These are phyloP conservation scores for Oryza nivara DNA, from an alignment of 176 grass and related monocot genomes.

Conservation along the genomic window DNA sequence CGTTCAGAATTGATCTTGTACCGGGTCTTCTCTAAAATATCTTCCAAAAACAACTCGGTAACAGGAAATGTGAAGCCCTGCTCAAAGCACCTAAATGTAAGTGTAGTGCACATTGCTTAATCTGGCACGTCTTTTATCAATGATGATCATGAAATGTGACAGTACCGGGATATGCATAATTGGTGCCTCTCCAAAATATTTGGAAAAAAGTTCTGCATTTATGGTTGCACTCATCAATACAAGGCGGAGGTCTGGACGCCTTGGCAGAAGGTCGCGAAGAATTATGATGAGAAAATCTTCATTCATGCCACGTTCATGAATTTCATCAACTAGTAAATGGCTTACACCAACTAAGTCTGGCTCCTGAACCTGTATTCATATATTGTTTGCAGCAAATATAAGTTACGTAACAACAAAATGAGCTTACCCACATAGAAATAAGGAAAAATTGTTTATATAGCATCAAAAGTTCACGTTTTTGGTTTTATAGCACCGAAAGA, in stretches of 20 bases:
- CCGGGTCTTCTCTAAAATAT: conserved; percentile 73
- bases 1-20: conserved; percentile 82
- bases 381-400: conserved; percentile 24
- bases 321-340: conserved; percentile 94
- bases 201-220: conserved; percentile 95
- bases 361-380: conserved; percentile 77
- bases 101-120: conserved; percentile 1
- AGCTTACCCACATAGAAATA: neutral
- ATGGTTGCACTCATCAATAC: conserved; percentile 98
- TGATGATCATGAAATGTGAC: conserved; percentile 28
- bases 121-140: conserved; percentile 22
- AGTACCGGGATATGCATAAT: conserved; percentile 94
- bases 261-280: conserved; percentile 82
- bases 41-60: conserved; percentile 82
- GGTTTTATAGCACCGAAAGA: too few species aligned
- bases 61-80: conserved; percentile 97
- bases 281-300: conserved; percentile 99
- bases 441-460: too few species aligned
- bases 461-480: too few species aligned
- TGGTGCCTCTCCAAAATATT: conserved; percentile 78
- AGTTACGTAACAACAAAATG: conserved; percentile 23
- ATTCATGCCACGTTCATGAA: conserved; percentile 97
- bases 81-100: conserved; percentile 31
- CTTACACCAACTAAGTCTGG: conserved; percentile 79
- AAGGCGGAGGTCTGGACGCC: conserved; percentile 78